phyloP scores from a whole-genome alignment of 2,329 filamentous ascomycete genomes.

The Colletotrichum sp. region DNA sequence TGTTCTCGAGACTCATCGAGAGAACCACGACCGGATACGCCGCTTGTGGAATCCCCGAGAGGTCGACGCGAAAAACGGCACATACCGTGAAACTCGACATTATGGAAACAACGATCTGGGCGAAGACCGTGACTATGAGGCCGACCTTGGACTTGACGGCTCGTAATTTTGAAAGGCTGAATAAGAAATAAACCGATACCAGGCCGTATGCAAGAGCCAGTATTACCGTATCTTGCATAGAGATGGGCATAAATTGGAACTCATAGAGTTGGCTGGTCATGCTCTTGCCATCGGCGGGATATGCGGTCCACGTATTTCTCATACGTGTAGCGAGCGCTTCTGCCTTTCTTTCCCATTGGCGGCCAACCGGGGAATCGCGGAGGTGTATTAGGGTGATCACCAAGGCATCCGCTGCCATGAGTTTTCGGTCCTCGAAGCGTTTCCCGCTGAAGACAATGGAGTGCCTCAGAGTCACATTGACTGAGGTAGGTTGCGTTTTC shows the following conservation, averaged over 20 bases:
- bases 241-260: slow-evolving; percentile 79
- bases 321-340: slow-evolving; percentile 54
- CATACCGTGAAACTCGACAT: slow-evolving; percentile 83
- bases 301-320: slow-evolving; percentile 66
- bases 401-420: slow-evolving; percentile 77
- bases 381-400: slow-evolving; percentile 79
- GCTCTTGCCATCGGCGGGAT: slow-evolving; percentile 62
- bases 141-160: slow-evolving; percentile 80
- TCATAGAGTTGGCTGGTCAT: slow-evolving; percentile 71
- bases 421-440: slow-evolving; percentile 68
- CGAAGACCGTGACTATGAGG: slow-evolving; percentile 72
- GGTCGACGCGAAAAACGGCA: slow-evolving; percentile 75
- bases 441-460: slow-evolving; percentile 87
- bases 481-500: slow-evolving; percentile 65
- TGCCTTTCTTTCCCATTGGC: slow-evolving; percentile 68
- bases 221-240: slow-evolving; percentile 66
- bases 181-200: slow-evolving; percentile 68
- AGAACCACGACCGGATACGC: slow-evolving; percentile 80
- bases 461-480: slow-evolving; percentile 77
- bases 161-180: slow-evolving; percentile 70
- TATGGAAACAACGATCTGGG: slow-evolving; percentile 74
- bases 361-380: slow-evolving; percentile 66
- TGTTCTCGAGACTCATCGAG: slow-evolving; percentile 79
- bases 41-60: slow-evolving; percentile 75
- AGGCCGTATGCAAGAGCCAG: slow-evolving; percentile 70